Base-by-base conservation (phyloP, 441 rosid genomes). In the Kokia cookei region DNA sequence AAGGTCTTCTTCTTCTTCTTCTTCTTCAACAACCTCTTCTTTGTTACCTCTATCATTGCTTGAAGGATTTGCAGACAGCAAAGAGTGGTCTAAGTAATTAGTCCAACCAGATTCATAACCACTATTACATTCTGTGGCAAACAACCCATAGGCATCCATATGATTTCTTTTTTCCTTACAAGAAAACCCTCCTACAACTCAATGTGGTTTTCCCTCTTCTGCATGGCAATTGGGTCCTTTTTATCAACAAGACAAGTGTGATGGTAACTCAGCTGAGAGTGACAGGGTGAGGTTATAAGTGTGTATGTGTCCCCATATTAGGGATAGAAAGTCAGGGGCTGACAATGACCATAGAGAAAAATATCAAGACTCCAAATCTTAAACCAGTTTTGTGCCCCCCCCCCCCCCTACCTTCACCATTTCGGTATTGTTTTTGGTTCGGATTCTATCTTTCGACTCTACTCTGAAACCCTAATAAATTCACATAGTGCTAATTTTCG, bases 101-200 rank as follows among this genome's bases (percentile, higher is more conserved):
- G 99, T 95, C 99, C 99, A 95, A 27, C 99, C 99, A 37, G 99
- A 93, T 74, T 95, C 99, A 71, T 96, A 91, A 17, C 91, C 98
- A 73, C 92, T 91, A 37, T 87, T 85, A 74, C 88, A 83, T 70
- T 87, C 96, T 12, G 55, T 86, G 15, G 78, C 84, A 1, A 24
- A 3, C 14, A 59, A 59, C 5, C 51, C 51, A 60, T 81, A 68
- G 4, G 62, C 77, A 69, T 85, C 77, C 91, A 86, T 90, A 57
- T 74, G 75, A 19, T 8, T 35, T 66, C 55, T 17, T 15, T 29
- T 22, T 24, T 3, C 11, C 47, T 50, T 27, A 67, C 50, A 54
- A 68, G 7, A 19, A 68, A 77, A 57, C 65, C 32, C 70, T 35
- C 48, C 64, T 50, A 27, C 7, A 48, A 27, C 51, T 53, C 10